These are phyloP conservation scores for Flaveria bidentis DNA, from an alignment of 129 eudicot species.

Conservation along the genomic window DNA sequence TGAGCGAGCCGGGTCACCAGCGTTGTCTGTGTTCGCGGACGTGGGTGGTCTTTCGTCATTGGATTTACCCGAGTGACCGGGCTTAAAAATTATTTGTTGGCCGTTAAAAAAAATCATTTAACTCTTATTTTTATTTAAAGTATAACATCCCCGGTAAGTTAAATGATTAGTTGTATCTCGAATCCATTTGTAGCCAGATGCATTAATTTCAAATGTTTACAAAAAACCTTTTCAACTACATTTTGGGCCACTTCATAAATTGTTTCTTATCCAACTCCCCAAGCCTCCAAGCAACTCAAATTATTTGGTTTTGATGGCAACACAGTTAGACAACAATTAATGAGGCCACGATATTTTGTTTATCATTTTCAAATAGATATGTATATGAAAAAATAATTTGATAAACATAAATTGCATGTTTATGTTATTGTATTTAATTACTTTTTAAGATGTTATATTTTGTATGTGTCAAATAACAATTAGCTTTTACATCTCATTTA, in stretches of 20 bases:
- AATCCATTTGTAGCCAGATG: not conserved
- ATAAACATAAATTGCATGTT: not conserved
- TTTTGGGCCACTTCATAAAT: constrained; percentile 40
- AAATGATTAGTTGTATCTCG: not conserved
- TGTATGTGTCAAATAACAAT: not conserved
- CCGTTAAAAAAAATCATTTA: no score
- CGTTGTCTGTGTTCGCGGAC: no score
- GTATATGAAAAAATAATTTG: not conserved
- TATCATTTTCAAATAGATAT: not conserved
- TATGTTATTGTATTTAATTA: not conserved
- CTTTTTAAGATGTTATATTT: not conserved
- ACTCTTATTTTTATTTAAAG: not conserved
- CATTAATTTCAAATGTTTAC: constrained; percentile 29
- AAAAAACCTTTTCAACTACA: constrained; percentile 33
- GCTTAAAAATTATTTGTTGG: no score
- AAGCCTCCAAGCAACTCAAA: constrained; percentile 6
- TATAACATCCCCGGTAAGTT: not conserved
- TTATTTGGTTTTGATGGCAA: constrained; percentile 28
- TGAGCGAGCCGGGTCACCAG: no score
- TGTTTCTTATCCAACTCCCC: constrained; percentile 38
- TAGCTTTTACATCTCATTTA: no score
- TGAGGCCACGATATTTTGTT: not conserved
- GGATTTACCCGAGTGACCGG: no score
- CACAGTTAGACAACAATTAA: not conserved
- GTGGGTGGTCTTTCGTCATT: no score